Conservation (phyloP, 148 eudicot species). For the Limonium bicolor region DNA sequence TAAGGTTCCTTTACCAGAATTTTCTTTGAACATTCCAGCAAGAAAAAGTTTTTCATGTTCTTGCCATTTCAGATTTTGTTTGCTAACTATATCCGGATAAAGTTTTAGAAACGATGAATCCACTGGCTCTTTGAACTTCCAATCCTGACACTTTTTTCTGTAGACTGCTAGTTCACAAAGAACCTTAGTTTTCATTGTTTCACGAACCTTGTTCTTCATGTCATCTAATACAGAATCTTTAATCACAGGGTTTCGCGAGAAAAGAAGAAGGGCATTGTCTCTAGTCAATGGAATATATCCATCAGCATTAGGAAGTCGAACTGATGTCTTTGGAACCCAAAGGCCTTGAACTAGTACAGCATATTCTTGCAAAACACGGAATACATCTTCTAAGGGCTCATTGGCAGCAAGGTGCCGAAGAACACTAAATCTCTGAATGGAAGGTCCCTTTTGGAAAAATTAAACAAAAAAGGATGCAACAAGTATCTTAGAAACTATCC, state of each 20-base stretch:
- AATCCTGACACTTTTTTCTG: slow-evolving; percentile 38
- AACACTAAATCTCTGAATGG: slow-evolving; percentile 42
- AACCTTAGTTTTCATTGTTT: slow-evolving; percentile 14
- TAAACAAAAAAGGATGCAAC: not conserved
- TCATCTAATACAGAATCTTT: slow-evolving; percentile 14
- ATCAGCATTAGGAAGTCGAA: slow-evolving; percentile 13
- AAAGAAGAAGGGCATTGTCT: slow-evolving; percentile 39
- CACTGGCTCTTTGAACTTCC: slow-evolving; percentile 58
- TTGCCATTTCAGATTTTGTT: slow-evolving; percentile 39
- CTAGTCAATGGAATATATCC: slow-evolving; percentile 21
- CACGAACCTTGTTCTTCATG: slow-evolving; percentile 10
- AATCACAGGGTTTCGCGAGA: slow-evolving; percentile 38
- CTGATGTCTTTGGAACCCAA: slow-evolving; percentile 54
- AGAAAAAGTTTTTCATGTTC: slow-evolving; percentile 10
- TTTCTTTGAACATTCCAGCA: slow-evolving; percentile 10
- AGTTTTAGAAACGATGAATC: slow-evolving; percentile 41
- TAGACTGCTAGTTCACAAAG: slow-evolving; percentile 44
- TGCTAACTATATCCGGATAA: slow-evolving; percentile 29
- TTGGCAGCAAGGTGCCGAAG: slow-evolving; percentile 54
- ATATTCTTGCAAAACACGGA: slow-evolving; percentile 29
- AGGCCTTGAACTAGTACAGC: slow-evolving; percentile 74
- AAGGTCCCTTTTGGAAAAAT: slow-evolving; percentile 32
- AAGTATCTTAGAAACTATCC: too few species aligned
- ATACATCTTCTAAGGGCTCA: slow-evolving; percentile 37
- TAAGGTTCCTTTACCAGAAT: slow-evolving; percentile 11